Percentiles rank a stretch among this genome's conserved stretches.
Evolutionary conservation across 768 basidiomycete species (phyloP).

Genomic region (Phylloporus rhodoxanthus): DNA sequence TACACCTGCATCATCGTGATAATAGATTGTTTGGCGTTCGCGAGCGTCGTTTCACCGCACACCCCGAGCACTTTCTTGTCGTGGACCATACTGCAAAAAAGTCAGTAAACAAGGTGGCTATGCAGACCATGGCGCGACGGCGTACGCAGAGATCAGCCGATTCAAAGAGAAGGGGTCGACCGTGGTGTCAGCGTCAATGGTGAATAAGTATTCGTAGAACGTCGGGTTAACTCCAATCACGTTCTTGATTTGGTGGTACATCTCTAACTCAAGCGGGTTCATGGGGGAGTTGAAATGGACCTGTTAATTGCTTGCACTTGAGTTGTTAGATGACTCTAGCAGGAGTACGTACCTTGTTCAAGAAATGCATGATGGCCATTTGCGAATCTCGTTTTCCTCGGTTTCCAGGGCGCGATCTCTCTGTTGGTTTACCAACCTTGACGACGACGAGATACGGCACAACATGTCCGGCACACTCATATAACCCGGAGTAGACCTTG

Average conservation of each 20-base stretch:
- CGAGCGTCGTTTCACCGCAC: constrained; percentile 90
- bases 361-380: constrained; percentile 92
- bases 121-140: constrained; percentile 14
- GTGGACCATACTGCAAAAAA: constrained; percentile 76
- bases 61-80: constrained; percentile 92
- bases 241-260: constrained; percentile 99
- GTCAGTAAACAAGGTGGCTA: background rate
- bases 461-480: constrained; percentile 91
- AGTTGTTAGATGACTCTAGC: background rate
- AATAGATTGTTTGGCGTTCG: constrained; percentile 91
- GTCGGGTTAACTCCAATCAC: constrained; percentile 98
- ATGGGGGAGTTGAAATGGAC: constrained; percentile 96
- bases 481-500: constrained; percentile 94
- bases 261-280: constrained; percentile 95
- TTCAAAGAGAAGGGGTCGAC: constrained; percentile 86
- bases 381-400: constrained; percentile 98
- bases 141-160: constrained; percentile 88
- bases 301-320: constrained; percentile 32
- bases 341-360: constrained; percentile 71
- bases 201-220: constrained; percentile 95
- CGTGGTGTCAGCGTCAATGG: constrained; percentile 91
- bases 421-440: constrained; percentile 94
- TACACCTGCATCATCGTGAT: constrained; percentile 99
- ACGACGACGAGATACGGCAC: constrained; percentile 90
- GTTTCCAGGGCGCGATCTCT: constrained; percentile 90